phyloP scores from a whole-genome alignment of 73 alveolate genomes.

The Diophrys appendiculata region DNA sequence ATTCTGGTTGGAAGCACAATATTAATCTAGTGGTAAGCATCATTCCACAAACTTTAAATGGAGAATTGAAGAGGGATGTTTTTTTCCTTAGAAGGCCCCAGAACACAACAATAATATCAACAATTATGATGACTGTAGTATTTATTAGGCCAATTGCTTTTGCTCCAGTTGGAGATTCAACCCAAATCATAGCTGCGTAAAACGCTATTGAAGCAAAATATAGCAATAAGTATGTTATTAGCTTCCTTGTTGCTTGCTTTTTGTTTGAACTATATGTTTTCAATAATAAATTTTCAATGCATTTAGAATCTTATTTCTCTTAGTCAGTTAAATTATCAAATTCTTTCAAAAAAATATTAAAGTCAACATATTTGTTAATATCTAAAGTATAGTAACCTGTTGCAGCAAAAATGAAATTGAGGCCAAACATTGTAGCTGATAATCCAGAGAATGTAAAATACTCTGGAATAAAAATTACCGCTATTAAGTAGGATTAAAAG shows the following conservation, averaged over 20 bases:
- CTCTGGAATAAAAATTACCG: slow-evolving; percentile 27
- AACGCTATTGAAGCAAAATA: background rate
- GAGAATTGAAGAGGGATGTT: slow-evolving; percentile 9
- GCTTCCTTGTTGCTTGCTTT: too few relatives aligned
- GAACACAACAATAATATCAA: slow-evolving; percentile 7
- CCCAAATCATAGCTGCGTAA: slow-evolving; percentile 14
- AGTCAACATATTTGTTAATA: background rate
- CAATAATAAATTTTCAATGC: too few relatives aligned
- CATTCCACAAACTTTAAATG: slow-evolving; percentile 14
- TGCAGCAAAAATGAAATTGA: background rate
- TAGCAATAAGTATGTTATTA: background rate
- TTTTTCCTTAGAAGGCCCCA: slow-evolving; percentile 14
- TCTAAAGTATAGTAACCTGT: background rate
- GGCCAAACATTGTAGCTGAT: slow-evolving; percentile 37
- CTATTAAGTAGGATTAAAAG: slow-evolving; percentile 15
- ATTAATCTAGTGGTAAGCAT: background rate
- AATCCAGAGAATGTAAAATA: slow-evolving; percentile 50
- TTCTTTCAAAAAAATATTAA: background rate
- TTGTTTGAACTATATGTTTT: too few relatives aligned
- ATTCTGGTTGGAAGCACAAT: background rate
- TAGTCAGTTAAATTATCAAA: background rate
- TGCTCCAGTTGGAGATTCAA: background rate
- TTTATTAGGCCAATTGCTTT: slow-evolving; percentile 20
- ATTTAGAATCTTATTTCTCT: background rate
- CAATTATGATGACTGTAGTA: slow-evolving; percentile 7